Evolutionary conservation across 2,329 filamentous ascomycete species (phyloP).

Genomic region (Sclerotinia sclerotiorum): DNA sequence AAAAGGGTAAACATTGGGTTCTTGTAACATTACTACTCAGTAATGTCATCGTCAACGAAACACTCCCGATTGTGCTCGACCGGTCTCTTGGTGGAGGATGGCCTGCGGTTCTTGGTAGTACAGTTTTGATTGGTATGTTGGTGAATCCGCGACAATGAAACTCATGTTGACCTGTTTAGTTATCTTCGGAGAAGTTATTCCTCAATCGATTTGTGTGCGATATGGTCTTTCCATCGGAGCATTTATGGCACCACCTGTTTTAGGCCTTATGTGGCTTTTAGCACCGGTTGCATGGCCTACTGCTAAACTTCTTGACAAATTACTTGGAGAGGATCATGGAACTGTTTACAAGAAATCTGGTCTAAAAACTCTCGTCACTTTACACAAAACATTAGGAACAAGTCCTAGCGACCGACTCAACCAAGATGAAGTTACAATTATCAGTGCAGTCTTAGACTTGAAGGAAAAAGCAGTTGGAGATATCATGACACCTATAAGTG

Average conservation of each 20-base stretch:
- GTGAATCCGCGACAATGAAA: background rate
- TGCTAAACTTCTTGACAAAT: conserved; percentile 89
- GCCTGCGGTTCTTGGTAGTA: conserved; percentile 90
- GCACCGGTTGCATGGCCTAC: conserved; percentile 90
- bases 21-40: conserved; percentile 89
- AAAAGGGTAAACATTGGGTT: conserved; percentile 96
- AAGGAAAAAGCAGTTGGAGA: conserved; percentile 93
- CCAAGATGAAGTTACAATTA: conserved; percentile 97
- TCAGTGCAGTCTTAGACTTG: conserved; percentile 91
- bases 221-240: conserved; percentile 94
- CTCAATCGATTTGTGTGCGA: conserved; percentile 93
- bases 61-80: conserved; percentile 90
- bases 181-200: conserved; percentile 95
- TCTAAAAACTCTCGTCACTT: conserved; percentile 89
- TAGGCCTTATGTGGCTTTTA: conserved; percentile 88
- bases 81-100: conserved; percentile 91
- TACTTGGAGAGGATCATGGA: conserved; percentile 92
- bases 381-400: conserved; percentile 88
- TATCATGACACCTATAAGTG: conserved; percentile 98
- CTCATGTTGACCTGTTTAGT: conserved; percentile 54
- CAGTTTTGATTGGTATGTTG: conserved; percentile 79
- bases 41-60: conserved; percentile 98
- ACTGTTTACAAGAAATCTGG: conserved; percentile 98
- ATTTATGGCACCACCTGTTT: conserved; percentile 85
- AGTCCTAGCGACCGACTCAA: conserved; percentile 83